A percentile compares a stretch with the other conserved stretches of the same genome.
Conservation (phyloP, 345 rosid genomes). For the Corchorus capsularis region DNA sequence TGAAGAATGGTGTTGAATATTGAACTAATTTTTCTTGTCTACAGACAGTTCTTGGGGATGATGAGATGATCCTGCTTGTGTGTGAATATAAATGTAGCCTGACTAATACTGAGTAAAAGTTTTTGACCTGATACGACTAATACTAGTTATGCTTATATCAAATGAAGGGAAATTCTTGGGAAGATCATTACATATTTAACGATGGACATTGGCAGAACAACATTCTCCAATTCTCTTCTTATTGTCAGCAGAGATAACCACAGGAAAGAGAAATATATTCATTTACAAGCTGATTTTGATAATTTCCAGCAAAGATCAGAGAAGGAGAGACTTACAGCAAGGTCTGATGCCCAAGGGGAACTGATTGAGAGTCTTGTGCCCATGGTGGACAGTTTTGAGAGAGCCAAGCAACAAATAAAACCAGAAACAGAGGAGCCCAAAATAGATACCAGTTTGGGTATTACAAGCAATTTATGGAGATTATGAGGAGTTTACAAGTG, state of each 20-base stretch:
- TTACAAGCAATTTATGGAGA: constrained; percentile 91
- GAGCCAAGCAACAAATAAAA: constrained; percentile 60
- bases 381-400: constrained; percentile 85
- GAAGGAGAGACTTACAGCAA: constrained; percentile 52
- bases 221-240: not conserved
- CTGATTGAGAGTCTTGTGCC: constrained; percentile 70
- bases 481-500: constrained; percentile 75
- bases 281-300: constrained; percentile 88
- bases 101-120: not conserved
- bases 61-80: not conserved
- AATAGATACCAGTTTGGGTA: constrained; percentile 83
- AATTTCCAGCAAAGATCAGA: constrained; percentile 73
- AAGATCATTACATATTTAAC: no score
- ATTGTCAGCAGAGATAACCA: constrained; percentile 61
- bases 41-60: not conserved
- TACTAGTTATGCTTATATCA: not conserved
- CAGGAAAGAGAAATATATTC: constrained; percentile 56
- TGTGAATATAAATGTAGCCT: not conserved
- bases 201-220: not conserved
- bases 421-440: constrained; percentile 69
- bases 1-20: not conserved
- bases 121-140: not conserved
- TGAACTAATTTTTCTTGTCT: not conserved
- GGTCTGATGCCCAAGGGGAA: constrained; percentile 63
- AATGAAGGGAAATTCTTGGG: not conserved